Percentiles rank a stretch among this genome's conserved stretches.
phyloP scores from a whole-genome alignment of 1,284 basidiomycete genomes.

The Trametes sp. region DNA sequence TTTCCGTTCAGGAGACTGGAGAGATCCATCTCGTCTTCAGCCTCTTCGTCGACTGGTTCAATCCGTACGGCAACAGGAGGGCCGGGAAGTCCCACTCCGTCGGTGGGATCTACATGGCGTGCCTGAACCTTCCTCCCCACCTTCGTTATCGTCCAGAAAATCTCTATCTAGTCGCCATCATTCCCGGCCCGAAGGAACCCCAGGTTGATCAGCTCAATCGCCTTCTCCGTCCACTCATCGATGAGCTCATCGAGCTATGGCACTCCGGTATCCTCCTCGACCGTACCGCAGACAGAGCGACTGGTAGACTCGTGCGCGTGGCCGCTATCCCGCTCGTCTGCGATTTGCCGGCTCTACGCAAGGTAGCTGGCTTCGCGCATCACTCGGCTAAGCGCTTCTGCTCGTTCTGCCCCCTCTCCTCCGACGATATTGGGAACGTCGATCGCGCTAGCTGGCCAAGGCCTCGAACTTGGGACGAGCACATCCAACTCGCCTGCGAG shows the following conservation, averaged over 20 bases:
- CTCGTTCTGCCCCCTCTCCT: constrained; percentile 22
- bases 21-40: constrained; percentile 33
- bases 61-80: constrained; percentile 37
- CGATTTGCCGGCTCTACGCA: constrained; percentile 25
- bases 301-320: constrained; percentile 18
- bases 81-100: constrained; percentile 33
- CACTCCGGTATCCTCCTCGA: constrained; percentile 19
- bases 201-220: constrained; percentile 30
- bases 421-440: constrained; percentile 18
- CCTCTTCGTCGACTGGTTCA: constrained; percentile 40
- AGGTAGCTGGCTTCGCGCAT: constrained; percentile 23
- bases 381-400: constrained; percentile 29
- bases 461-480: constrained; percentile 10
- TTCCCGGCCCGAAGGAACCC: constrained; percentile 27
- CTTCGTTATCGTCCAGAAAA: constrained; percentile 28
- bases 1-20: constrained; percentile 2
- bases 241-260: constrained; percentile 30
- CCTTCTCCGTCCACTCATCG: constrained; percentile 31
- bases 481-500: constrained; percentile 23
- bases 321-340: constrained; percentile 29
- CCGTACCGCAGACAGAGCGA: background rate
- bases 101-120: constrained; percentile 26
- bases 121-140: constrained; percentile 32
- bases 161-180: constrained; percentile 35
- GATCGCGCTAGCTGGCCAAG: constrained; percentile 17